phyloP scores from a whole-genome alignment of 2,329 filamentous ascomycete species.

The Aspergillus sp. region DNA sequence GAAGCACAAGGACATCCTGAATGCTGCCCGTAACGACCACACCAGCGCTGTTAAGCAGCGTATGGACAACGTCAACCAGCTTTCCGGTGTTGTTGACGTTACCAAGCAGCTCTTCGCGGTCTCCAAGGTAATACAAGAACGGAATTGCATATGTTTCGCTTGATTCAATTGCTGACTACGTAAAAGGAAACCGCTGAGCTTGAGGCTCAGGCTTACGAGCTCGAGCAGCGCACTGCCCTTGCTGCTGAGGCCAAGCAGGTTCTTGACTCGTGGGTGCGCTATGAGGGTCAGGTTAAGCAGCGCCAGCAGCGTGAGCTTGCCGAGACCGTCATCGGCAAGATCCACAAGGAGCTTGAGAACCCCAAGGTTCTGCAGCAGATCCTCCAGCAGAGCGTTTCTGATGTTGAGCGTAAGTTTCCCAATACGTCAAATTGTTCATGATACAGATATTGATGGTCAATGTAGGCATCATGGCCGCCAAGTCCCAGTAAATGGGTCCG shows the following conservation, averaged over 20 bases:
- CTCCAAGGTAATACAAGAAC: conserved; percentile 66
- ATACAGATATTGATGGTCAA: conserved; percentile 8
- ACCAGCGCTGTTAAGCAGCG: conserved; percentile 89
- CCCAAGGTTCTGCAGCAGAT: conserved; percentile 97
- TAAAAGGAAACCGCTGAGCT: conserved; percentile 87
- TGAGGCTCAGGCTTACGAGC: conserved; percentile 91
- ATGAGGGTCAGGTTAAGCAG: conserved; percentile 98
- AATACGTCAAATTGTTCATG: neutral
- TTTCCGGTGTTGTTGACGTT: conserved; percentile 87
- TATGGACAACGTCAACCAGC: conserved; percentile 90
- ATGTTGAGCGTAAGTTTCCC: conserved; percentile 79
- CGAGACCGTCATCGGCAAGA: conserved; percentile 89
- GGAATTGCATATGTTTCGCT: neutral
- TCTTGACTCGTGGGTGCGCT: conserved; percentile 97
- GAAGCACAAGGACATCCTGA: conserved; percentile 93
- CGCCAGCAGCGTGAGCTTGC: conserved; percentile 96
- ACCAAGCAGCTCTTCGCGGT: conserved; percentile 97
- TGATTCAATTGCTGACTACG: conserved; percentile 2
- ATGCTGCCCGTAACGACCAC: conserved; percentile 89
- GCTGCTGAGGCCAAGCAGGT: conserved; percentile 90
- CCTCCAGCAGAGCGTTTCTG: conserved; percentile 88
- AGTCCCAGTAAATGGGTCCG: conserved; percentile 32
- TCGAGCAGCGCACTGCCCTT: conserved; percentile 91
- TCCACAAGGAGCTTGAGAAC: conserved; percentile 97
- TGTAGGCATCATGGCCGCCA: conserved; percentile 34